Evolutionary conservation across 371 early-diverging fungal species (phyloP).

Genomic region (Lichtheimia ornata): DNA sequence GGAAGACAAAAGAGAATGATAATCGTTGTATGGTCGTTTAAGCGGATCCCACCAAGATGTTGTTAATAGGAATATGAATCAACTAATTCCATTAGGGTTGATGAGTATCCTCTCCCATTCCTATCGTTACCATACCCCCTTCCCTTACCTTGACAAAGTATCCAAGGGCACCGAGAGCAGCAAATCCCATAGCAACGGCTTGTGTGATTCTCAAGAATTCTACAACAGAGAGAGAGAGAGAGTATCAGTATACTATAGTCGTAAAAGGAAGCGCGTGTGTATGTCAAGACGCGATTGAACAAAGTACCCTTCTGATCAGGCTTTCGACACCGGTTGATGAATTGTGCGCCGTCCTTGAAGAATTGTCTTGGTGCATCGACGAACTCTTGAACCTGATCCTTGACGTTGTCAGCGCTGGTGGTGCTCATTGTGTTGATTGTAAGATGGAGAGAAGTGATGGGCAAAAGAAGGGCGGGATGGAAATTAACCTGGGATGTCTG

Average conservation of each 20-base stretch:
- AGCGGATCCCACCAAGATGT: constrained; percentile 90
- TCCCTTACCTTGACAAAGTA: constrained; percentile 88
- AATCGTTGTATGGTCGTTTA: constrained; percentile 25
- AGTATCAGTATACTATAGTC: too few species aligned
- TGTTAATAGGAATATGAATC: constrained; percentile 99
- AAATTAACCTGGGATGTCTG: neutral
- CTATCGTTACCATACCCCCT: neutral
- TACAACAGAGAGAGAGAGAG: constrained; percentile 29
- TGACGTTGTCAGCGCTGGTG: constrained; percentile 30
- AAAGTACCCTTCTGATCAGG: constrained; percentile 89
- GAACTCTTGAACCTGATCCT: constrained; percentile 56
- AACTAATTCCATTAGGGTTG: constrained; percentile 40
- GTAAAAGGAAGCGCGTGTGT: too few species aligned
- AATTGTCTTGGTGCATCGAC: constrained; percentile 90
- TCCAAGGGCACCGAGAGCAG: constrained; percentile 97
- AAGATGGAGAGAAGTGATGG: too few species aligned
- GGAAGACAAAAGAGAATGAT: neutral
- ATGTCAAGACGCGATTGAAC: too few species aligned
- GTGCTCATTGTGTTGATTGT: neutral
- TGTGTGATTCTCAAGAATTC: constrained; percentile 93
- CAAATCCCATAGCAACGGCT: constrained; percentile 95
- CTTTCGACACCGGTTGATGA: constrained; percentile 95
- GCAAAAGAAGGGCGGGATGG: neutral
- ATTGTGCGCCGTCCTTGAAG: constrained; percentile 85
- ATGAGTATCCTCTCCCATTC: neutral